Conservation (phyloP, 495 filamentous ascomycete genomes). For the Penicillium cataractarum region DNA sequence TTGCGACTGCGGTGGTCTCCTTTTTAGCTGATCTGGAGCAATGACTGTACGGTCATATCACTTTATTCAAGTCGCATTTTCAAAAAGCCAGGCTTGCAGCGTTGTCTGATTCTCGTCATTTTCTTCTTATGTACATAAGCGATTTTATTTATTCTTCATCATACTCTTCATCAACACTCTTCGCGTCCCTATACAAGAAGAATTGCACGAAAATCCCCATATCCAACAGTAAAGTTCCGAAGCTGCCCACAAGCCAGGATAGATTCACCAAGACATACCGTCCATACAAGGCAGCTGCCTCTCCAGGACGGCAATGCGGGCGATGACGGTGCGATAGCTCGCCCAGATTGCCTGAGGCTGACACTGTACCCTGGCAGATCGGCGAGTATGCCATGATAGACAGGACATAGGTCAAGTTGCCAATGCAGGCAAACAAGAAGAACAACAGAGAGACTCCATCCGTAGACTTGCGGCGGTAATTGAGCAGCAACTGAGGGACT, state of each 20-base stretch:
- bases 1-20: conserved; percentile 29
- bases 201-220: conserved; percentile 88
- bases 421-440: conserved; percentile 94
- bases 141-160: conserved; percentile 10
- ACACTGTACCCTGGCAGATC: conserved; percentile 41
- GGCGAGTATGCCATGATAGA: conserved; percentile 90
- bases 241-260: conserved; percentile 86
- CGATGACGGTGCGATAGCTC: conserved; percentile 13
- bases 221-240: conserved; percentile 85
- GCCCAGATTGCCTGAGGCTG: conserved; percentile 14
- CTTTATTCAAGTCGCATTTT: neutral
- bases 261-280: conserved; percentile 84
- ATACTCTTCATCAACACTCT: conserved; percentile 11
- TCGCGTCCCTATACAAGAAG: conserved; percentile 70
- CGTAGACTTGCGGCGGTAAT: conserved; percentile 85
- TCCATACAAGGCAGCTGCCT: conserved; percentile 64
- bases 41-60: conserved; percentile 15
- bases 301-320: conserved; percentile 53
- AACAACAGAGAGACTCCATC: conserved; percentile 91
- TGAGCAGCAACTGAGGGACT: conserved; percentile 86
- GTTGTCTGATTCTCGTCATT: neutral
- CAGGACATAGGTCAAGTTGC: conserved; percentile 89
- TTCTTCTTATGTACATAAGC: conserved; percentile 6
- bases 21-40: conserved; percentile 31
- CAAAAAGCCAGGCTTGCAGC: neutral